These are phyloP conservation scores for Globisporangium paddicum DNA, from an alignment of 352 stramenopile species.

Conservation along the genomic window DNA sequence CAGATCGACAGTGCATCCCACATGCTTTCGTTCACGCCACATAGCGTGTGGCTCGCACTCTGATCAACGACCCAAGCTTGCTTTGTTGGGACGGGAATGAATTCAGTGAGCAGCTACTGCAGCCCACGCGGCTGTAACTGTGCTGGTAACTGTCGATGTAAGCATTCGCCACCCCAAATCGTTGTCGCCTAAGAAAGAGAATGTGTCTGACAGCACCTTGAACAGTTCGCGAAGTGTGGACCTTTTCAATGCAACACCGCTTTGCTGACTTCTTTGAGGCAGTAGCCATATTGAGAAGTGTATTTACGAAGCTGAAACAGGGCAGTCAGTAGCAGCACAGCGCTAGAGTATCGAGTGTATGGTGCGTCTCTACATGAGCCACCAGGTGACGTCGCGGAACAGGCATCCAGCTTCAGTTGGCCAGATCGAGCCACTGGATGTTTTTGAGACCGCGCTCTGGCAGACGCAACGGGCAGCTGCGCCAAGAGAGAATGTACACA, in stretches of 20 bases:
- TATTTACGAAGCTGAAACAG: background rate
- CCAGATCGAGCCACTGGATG: background rate
- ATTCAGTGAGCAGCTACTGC: background rate
- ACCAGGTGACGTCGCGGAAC: background rate
- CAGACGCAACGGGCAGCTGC: background rate
- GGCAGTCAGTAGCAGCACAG: background rate
- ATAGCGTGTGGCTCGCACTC: no score
- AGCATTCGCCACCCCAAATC: no score
- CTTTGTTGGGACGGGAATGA: background rate
- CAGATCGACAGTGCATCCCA: no score
- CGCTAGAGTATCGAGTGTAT: background rate
- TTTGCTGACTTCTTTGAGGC: no score
- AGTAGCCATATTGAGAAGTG: no score
- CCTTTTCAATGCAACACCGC: no score
- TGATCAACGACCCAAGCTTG: no score
- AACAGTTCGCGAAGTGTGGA: no score
- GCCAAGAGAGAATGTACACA: background rate
- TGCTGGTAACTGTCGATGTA: background rate
- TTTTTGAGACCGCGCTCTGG: background rate
- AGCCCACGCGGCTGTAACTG: background rate
- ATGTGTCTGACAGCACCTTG: no score
- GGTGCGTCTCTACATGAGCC: background rate
- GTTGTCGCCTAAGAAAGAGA: no score
- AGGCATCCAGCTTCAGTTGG: background rate
- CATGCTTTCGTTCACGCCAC: background rate